Evolutionary conservation across 305 asterid species (phyloP), one percentile per base, ranked within the genome.

Genomic region (Fraxinus dipetala): DNA sequence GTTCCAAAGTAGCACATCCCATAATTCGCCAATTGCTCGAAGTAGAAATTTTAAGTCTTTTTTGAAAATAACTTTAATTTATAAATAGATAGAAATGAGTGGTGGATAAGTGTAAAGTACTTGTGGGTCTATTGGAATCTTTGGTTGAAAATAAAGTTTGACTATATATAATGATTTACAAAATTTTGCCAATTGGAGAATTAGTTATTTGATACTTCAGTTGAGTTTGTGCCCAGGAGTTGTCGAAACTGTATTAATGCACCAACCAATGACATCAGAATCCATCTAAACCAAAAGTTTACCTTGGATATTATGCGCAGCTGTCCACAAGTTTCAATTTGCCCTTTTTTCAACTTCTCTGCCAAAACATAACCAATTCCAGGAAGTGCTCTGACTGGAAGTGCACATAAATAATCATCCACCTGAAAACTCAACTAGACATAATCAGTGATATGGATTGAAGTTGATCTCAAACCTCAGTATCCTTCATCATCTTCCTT

Each of bases 371-470:
- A 87, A 45, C 98, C 99, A 80, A 96, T 93, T 76, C 99, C 98
- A 79, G 99, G 98, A 89, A 96, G 98, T 83, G 90, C 93, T 90
- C 95, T 93, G 32, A 96, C 98, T 63, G 98, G 98, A 87, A 96
- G 99, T 78, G 88, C 85, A 61, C 82, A 31, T 84, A 96, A 85
- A 85, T 90, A 90, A 85, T 88, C 88, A 80, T 93, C 95, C 86
- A 93, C 94, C 99, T 96, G 91, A 78, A 81, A 87, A 69, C 79
- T 81, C 79, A 83, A 81, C 73, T 65, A 77, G 61, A 75, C 81
- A 77, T 72, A 26, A 81, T 26, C 45, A 69, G 20, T 31, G 75
- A 56, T 5, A 65, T 9, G 45, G 18, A 65, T 51, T 78, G 54
- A 81, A 43, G 28, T 76, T 76, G 56, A 78, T 61, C 77, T 24